phyloP scores from a whole-genome alignment of 2,329 filamentous ascomycete genomes.

The Aspergillus caelatus region DNA sequence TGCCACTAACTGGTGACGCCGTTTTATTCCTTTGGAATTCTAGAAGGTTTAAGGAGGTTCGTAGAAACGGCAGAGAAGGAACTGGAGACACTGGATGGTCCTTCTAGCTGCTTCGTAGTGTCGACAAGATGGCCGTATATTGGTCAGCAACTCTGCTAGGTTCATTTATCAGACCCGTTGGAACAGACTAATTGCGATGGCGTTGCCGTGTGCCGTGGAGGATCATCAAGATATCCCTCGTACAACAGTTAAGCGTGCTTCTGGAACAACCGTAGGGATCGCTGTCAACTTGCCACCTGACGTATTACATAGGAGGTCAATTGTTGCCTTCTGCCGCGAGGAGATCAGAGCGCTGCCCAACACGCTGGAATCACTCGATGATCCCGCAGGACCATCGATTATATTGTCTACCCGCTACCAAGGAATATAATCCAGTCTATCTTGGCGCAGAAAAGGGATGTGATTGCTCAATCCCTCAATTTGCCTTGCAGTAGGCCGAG shows the following conservation, averaged over 20 bases:
- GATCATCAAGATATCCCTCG: conserved; percentile 22
- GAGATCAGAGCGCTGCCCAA: background rate
- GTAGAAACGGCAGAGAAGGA: conserved; percentile 10
- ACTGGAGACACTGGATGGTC: conserved; percentile 8
- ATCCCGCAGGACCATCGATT: background rate
- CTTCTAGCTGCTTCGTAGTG: conserved; percentile 6
- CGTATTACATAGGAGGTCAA: background rate
- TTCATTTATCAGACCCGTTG: conserved; percentile 1
- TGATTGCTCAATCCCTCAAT: conserved; percentile 14
- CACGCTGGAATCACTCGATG: background rate
- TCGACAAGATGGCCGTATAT: background rate
- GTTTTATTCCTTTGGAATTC: conserved; percentile 21
- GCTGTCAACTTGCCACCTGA: conserved; percentile 1
- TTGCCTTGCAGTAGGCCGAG: conserved; percentile 17
- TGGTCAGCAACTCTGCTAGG: background rate
- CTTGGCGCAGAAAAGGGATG: conserved; percentile 6
- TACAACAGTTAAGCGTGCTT: conserved; percentile 18
- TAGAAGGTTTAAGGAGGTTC: conserved; percentile 26
- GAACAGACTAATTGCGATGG: conserved; percentile 9
- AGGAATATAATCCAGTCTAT: conserved; percentile 7
- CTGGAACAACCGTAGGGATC: conserved; percentile 18
- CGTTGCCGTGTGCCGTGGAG: conserved; percentile 11
- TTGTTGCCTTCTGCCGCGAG: background rate
- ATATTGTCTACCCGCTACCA: background rate
- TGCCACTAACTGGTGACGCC: conserved; percentile 15